Percentiles rank a stretch among this genome's conserved stretches.
Conservation (phyloP, 2,329 filamentous ascomycete genomes). For the Colletotrichum eremochloae region DNA sequence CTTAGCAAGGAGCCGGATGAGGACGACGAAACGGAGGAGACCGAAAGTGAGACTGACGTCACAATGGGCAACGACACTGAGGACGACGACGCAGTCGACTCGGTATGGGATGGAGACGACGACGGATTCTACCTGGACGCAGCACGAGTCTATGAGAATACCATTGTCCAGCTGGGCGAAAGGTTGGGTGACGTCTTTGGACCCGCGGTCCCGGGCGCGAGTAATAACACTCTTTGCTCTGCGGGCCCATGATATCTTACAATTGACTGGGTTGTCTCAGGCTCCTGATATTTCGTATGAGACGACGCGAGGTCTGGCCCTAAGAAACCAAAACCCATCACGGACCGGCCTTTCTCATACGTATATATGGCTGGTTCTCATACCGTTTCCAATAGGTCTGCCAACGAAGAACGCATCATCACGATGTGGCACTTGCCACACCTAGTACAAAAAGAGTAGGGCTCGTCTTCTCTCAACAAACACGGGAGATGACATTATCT, state of each 20-base stretch:
- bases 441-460: not conserved
- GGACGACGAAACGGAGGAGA: slow-evolving; percentile 51
- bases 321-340: not conserved
- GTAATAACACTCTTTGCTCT: not conserved
- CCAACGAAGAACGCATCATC: not conserved
- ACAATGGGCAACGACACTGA: slow-evolving; percentile 50
- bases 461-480: no score
- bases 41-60: slow-evolving; percentile 48
- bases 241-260: not conserved
- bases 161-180: slow-evolving; percentile 80
- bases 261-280: not conserved
- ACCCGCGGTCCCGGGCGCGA: slow-evolving; percentile 4
- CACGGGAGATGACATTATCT: not conserved
- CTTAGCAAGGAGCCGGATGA: slow-evolving; percentile 63
- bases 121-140: slow-evolving; percentile 74
- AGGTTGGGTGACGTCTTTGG: slow-evolving; percentile 64
- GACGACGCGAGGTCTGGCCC: not conserved
- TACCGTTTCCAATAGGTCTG: not conserved
- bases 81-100: slow-evolving; percentile 51
- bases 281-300: not conserved
- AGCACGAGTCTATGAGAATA: slow-evolving; percentile 83
- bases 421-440: not conserved
- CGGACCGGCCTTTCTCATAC: not conserved
- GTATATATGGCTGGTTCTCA: not conserved
- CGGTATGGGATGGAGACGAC: slow-evolving; percentile 57